phyloP scores from a whole-genome alignment of 768 basidiomycete genomes.

The Leucosporidium creatinivorum region DNA sequence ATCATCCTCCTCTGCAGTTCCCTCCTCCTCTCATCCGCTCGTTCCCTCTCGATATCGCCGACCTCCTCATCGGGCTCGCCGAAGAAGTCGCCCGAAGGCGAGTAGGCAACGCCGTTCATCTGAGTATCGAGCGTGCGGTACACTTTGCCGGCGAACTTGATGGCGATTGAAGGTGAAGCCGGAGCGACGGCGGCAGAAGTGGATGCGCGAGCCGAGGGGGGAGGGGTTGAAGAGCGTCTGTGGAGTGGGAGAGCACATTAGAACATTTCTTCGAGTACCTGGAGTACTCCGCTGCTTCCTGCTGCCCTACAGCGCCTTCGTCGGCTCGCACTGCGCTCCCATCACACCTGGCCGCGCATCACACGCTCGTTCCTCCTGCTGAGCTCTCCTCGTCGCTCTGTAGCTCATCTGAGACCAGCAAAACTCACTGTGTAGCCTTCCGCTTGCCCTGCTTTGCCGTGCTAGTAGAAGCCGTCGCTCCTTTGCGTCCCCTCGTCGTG shows the following conservation, averaged over 20 bases:
- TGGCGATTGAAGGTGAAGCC: constrained; percentile 11
- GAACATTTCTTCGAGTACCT: background rate
- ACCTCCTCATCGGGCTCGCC: constrained; percentile 22
- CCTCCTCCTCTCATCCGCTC: constrained; percentile 6
- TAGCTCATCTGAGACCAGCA: too few relatives aligned
- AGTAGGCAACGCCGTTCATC: constrained; percentile 4
- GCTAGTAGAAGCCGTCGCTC: too few relatives aligned
- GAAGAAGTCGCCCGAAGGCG: constrained; percentile 14
- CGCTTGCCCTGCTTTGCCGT: too few relatives aligned
- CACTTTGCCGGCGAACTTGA: constrained; percentile 28
- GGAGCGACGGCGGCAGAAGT: background rate
- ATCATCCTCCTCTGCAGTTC: constrained; percentile 16
- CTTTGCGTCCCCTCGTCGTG: too few relatives aligned
- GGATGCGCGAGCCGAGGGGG: background rate
- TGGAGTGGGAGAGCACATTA: background rate
- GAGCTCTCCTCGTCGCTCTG: too few relatives aligned
- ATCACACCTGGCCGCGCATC: too few relatives aligned
- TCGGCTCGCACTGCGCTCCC: too few relatives aligned
- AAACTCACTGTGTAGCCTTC: too few relatives aligned
- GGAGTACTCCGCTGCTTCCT: background rate
- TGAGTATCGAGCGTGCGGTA: constrained; percentile 21
- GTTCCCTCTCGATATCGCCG: constrained; percentile 12
- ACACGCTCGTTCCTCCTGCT: too few relatives aligned
- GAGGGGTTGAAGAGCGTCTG: background rate
- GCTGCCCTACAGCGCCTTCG: background rate